Evolutionary conservation across 495 filamentous ascomycete genomes (phyloP).

Genomic region (Haplographium delicatum): DNA sequence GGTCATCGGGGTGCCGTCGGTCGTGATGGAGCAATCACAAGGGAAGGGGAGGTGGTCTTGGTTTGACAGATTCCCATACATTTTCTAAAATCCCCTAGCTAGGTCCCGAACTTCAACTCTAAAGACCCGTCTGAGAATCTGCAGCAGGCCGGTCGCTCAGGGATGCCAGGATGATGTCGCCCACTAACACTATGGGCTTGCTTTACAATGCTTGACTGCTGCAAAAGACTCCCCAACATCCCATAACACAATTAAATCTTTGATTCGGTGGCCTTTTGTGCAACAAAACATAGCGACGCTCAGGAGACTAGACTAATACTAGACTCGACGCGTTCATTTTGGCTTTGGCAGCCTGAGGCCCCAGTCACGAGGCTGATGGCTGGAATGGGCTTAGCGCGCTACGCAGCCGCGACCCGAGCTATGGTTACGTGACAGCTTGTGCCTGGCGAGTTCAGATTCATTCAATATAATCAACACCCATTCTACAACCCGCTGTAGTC

Average conservation of each 20-base stretch:
- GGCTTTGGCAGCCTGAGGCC: background rate
- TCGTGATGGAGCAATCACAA: constrained; percentile 5
- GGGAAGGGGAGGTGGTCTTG: background rate
- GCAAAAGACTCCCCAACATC: no score
- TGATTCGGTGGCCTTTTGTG: background rate
- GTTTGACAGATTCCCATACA: constrained; percentile 9
- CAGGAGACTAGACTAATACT: no score
- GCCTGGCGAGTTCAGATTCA: constrained; percentile 17
- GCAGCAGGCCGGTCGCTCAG: background rate
- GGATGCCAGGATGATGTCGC: background rate
- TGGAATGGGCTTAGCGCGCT: background rate
- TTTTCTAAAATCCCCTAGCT: constrained; percentile 10
- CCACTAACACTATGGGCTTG: background rate
- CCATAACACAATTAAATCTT: background rate
- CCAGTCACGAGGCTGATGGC: background rate
- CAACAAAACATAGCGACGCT: background rate
- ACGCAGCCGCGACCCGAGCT: background rate
- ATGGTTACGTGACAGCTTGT: constrained; percentile 21
- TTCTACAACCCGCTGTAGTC: background rate
- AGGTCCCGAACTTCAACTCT: background rate
- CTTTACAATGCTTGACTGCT: no score
- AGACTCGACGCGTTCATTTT: no score
- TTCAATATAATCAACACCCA: constrained; percentile 6
- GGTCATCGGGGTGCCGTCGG: background rate
- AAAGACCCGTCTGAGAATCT: constrained; percentile 2